Conservation (phyloP, 768 basidiomycete species). For the Hysterangium stoloniferum region DNA sequence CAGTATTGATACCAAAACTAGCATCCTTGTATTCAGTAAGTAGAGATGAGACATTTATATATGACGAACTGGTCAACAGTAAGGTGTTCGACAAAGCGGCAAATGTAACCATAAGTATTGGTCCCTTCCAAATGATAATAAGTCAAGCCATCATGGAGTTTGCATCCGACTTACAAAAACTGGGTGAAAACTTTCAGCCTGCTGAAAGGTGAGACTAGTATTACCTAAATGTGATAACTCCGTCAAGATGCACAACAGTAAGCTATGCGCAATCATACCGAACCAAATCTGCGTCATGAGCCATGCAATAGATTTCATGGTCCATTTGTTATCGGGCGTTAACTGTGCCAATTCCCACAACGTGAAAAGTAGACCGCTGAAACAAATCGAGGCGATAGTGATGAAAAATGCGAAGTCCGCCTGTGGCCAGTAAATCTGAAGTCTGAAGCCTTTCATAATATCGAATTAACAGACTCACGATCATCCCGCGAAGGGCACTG, state of each 20-base stretch:
- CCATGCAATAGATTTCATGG: conserved; percentile 59
- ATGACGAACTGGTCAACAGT: conserved; percentile 65
- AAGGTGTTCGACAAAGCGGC: conserved; percentile 75
- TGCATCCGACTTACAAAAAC: conserved; percentile 39
- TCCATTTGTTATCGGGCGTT: conserved; percentile 29
- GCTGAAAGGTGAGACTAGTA: conserved; percentile 45
- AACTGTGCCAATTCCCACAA: conserved; percentile 42
- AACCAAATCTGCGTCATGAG: conserved; percentile 86
- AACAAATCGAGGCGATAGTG: conserved; percentile 66
- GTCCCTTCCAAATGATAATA: conserved; percentile 27
- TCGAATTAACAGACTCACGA: conserved; percentile 24
- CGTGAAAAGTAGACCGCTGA: conserved; percentile 65
- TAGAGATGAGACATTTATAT: neutral
- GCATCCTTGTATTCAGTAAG: conserved; percentile 2
- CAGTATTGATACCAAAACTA: conserved; percentile 78
- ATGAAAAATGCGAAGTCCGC: conserved; percentile 74
- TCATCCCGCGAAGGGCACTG: conserved; percentile 78
- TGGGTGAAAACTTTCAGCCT: conserved; percentile 37
- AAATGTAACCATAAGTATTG: conserved; percentile 71
- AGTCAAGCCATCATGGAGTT: conserved; percentile 2
- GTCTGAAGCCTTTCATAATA: no score
- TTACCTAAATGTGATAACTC: conserved; percentile 36
- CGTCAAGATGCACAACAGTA: neutral
- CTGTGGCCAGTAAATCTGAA: conserved; percentile 9
- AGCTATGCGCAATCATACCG: conserved; percentile 42